A percentile compares a stretch with the other conserved stretches of the same genome.
phyloP scores from a whole-genome alignment of 192 early-diverging fungal species.

The Coemansia nantahalensis region DNA sequence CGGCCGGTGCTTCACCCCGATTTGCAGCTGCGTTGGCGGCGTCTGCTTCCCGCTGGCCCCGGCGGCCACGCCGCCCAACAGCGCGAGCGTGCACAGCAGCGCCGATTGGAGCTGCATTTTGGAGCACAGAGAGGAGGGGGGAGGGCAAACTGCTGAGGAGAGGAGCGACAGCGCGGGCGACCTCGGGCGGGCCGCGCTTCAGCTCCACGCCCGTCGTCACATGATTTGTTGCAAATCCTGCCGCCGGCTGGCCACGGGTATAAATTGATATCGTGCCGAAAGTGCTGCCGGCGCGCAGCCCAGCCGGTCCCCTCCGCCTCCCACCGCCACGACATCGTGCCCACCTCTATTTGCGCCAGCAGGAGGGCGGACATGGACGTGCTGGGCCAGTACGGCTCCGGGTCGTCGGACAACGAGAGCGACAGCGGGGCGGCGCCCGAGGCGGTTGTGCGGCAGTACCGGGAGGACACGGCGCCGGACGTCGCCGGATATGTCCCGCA shows the following conservation, averaged over 20 bases:
- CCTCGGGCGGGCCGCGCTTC: no score
- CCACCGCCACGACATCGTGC: background rate
- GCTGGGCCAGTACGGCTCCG: conserved; percentile 35
- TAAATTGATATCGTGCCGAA: background rate
- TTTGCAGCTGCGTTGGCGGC: conserved; percentile 35
- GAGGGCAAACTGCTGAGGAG: no score
- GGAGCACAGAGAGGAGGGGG: no score
- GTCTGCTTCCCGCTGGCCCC: background rate
- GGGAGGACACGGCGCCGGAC: conserved; percentile 36
- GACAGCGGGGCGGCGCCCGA: conserved; percentile 9
- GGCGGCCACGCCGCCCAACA: no score
- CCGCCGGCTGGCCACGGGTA: background rate
- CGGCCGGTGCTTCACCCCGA: conserved; percentile 30
- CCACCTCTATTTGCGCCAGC: background rate
- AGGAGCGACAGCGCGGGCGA: no score
- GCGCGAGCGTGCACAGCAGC: no score
- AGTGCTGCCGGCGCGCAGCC: no score
- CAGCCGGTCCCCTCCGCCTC: no score
- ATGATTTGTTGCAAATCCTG: no score
- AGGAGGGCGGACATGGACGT: conserved; percentile 20
- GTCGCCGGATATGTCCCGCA: conserved; percentile 4
- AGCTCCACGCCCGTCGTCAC: no score
- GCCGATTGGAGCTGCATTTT: no score
- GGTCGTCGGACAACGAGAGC: conserved; percentile 28
- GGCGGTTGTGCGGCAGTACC: conserved; percentile 39